Evolutionary conservation across 1,284 basidiomycete genomes (phyloP).

Genomic region (Mycosarcoma maydis): DNA sequence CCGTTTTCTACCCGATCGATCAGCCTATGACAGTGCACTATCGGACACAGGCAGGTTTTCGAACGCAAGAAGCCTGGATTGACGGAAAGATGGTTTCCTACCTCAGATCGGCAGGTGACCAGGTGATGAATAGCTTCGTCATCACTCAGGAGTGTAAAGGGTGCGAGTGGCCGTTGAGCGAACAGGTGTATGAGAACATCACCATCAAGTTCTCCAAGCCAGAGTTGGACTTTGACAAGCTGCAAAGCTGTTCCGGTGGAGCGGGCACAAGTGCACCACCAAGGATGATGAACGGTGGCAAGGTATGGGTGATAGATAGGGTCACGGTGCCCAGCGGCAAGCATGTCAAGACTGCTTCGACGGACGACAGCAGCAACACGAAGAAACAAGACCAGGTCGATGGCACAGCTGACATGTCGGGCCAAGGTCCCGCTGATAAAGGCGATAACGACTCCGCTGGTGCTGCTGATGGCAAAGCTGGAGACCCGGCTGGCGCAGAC

Average conservation of each 20-base stretch:
- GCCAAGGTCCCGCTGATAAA: too few species aligned
- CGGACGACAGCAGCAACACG: neutral
- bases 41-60: conserved; percentile 30
- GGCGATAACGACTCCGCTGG: too few species aligned
- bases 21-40: conserved; percentile 30
- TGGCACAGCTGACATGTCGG: too few species aligned
- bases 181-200: conserved; percentile 37
- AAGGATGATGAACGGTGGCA: conserved; percentile 12
- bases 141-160: conserved; percentile 47
- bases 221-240: conserved; percentile 21
- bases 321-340: conserved; percentile 32
- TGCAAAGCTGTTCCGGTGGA: conserved; percentile 35
- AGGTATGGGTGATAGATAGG: conserved; percentile 34
- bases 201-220: conserved; percentile 22
- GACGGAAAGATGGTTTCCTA: conserved; percentile 40
- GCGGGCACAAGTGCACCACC: conserved; percentile 12
- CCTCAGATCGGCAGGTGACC: conserved; percentile 28
- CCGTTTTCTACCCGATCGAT: conserved; percentile 31
- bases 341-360: conserved; percentile 3
- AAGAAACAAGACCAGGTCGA: neutral
- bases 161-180: conserved; percentile 29
- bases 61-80: conserved; percentile 42
- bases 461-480: too few species aligned
- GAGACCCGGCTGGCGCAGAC: too few species aligned
- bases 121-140: conserved; percentile 47